phyloP scores from a whole-genome alignment of 108 stramenopile genomes.

The Fistulifera solaris region DNA sequence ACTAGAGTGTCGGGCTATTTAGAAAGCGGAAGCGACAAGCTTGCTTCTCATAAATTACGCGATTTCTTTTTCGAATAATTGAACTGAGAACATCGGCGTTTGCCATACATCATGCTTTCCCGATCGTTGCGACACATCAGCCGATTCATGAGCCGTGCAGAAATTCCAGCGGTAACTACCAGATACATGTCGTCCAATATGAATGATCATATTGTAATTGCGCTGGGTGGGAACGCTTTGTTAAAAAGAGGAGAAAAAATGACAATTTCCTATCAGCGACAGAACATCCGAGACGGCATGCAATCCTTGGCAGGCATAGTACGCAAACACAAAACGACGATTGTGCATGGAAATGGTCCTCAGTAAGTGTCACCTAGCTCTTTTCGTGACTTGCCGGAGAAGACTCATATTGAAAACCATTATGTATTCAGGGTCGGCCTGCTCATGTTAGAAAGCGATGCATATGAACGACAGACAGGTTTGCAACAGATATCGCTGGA shows the following conservation, averaged over 20 bases:
- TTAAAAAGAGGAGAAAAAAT: background rate
- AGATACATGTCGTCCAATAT: background rate
- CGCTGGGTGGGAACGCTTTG: constrained; percentile 1
- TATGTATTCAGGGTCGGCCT: constrained; percentile 12
- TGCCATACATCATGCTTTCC: too few relatives aligned
- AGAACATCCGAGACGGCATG: background rate
- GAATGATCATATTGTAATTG: background rate
- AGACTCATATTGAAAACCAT: too few relatives aligned
- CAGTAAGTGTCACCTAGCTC: background rate
- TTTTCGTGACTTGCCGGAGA: too few relatives aligned
- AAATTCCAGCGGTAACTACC: too few relatives aligned
- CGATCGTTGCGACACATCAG: too few relatives aligned
- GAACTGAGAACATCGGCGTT: too few relatives aligned
- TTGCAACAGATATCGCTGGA: constrained; percentile 15
- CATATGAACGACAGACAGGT: constrained; percentile 25
- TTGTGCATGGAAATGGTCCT: constrained; percentile 1
- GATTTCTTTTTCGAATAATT: too few relatives aligned
- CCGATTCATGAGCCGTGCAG: too few relatives aligned
- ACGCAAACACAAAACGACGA: background rate
- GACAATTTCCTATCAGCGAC: background rate
- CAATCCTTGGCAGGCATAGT: background rate
- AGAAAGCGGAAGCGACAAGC: too few relatives aligned
- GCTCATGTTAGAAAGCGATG: constrained; percentile 19
- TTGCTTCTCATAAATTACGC: too few relatives aligned
- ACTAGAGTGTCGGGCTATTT: too few relatives aligned